phyloP scores from a whole-genome alignment of 345 rosid genomes.

The Populus davidiana region DNA sequence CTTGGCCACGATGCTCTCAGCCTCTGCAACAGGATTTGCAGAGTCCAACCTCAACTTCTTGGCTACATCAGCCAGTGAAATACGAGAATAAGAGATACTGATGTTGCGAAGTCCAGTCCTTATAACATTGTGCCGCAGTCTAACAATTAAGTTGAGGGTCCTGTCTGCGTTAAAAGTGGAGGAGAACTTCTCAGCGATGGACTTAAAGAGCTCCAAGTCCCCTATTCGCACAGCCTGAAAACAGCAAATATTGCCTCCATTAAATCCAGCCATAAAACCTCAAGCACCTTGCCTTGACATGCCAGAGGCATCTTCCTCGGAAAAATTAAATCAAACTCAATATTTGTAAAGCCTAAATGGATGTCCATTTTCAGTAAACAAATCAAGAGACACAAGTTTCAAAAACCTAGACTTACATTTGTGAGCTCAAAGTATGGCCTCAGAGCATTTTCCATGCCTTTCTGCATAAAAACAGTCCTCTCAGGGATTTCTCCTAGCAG shows the following conservation, averaged over 20 bases:
- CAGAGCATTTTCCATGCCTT: slow-evolving; percentile 80
- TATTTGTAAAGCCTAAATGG: background rate
- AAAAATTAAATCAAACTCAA: background rate
- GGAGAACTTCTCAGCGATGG: slow-evolving; percentile 66
- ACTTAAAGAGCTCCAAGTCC: slow-evolving; percentile 79
- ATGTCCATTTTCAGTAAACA: no score
- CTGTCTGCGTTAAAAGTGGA: slow-evolving; percentile 56
- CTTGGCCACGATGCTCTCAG: slow-evolving; percentile 79
- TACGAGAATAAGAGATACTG: slow-evolving; percentile 72
- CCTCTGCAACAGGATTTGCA: slow-evolving; percentile 63
- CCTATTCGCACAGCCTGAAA: slow-evolving; percentile 83
- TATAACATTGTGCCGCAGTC: slow-evolving; percentile 77
- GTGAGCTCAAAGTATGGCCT: slow-evolving; percentile 85
- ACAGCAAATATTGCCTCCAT: background rate
- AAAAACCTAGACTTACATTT: slow-evolving; percentile 49
- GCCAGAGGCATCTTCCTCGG: background rate
- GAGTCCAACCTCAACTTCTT: slow-evolving; percentile 60
- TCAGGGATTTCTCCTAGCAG: slow-evolving; percentile 87
- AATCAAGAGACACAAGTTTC: background rate
- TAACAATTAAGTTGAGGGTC: slow-evolving; percentile 64
- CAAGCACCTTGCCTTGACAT: slow-evolving; percentile 2
- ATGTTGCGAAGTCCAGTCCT: slow-evolving; percentile 76
- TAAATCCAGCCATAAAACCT: background rate
- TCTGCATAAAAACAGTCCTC: slow-evolving; percentile 77
- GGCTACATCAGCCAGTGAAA: slow-evolving; percentile 66